Evolutionary conservation across 2,329 filamentous ascomycete species (phyloP).

Genomic region (Penicillium decumbens): DNA sequence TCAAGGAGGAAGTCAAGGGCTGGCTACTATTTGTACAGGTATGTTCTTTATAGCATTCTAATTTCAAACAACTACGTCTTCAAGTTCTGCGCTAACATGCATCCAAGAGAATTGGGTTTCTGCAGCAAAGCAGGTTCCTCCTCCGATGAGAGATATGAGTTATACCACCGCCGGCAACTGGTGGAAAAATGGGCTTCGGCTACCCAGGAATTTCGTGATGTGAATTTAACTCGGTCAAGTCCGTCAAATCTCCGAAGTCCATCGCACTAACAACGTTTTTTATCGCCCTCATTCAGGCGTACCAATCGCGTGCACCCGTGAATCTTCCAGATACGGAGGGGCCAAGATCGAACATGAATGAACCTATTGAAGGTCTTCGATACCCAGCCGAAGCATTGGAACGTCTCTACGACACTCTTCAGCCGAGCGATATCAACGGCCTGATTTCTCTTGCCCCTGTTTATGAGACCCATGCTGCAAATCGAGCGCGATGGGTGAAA

Average conservation of each 20-base stretch:
- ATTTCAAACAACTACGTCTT: no score
- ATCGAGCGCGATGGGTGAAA: conserved; percentile 6
- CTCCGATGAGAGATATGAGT: conserved; percentile 10
- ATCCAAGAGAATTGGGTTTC: conserved; percentile 9
- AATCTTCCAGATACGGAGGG: conserved; percentile 6
- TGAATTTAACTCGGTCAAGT: conserved; percentile 4
- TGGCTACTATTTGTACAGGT: conserved; percentile 13
- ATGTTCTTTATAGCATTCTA: neutral
- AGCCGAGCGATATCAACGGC: neutral
- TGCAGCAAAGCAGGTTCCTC: conserved; percentile 4
- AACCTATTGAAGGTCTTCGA: conserved; percentile 3
- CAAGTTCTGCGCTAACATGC: neutral
- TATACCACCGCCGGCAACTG: conserved; percentile 9
- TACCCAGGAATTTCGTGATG: conserved; percentile 14
- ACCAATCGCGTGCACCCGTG: conserved; percentile 5
- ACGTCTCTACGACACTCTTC: conserved; percentile 5
- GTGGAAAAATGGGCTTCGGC: conserved; percentile 14
- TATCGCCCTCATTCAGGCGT: neutral
- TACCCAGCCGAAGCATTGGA: conserved; percentile 7
- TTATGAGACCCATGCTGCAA: conserved; percentile 1
- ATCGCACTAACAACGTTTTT: neutral
- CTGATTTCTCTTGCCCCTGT: conserved; percentile 5
- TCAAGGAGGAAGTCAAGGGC: conserved; percentile 14
- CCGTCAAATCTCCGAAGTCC: conserved; percentile 2
- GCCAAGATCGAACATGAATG: neutral